A percentile compares a stretch with the other conserved stretches of the same genome.
phyloP scores from a whole-genome alignment of 768 basidiomycete species.

The Chalciporus chontae region DNA sequence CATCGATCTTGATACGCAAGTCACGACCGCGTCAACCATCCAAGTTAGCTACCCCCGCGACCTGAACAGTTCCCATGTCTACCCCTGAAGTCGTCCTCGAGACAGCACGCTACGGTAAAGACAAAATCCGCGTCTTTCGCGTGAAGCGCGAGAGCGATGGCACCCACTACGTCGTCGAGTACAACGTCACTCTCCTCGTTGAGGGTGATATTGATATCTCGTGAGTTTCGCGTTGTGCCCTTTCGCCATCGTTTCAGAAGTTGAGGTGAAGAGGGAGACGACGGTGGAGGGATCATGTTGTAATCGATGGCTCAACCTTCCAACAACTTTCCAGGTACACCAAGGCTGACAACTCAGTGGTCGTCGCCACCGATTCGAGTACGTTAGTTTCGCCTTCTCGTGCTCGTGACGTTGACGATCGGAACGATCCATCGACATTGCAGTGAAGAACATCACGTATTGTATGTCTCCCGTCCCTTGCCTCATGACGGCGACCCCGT shows the following conservation, averaged over 20 bases:
- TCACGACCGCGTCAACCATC: too few species aligned
- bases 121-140: slow-evolving; percentile 82
- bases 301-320: not conserved
- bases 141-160: slow-evolving; percentile 63
- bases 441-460: slow-evolving; percentile 70
- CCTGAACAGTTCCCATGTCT: slow-evolving; percentile 27
- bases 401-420: not conserved
- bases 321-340: slow-evolving; percentile 57
- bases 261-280: not conserved
- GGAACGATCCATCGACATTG: not conserved
- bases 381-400: slow-evolving; percentile 23
- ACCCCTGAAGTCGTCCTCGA: slow-evolving; percentile 30
- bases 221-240: slow-evolving; percentile 36
- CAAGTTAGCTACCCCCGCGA: not conserved
- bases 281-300: not conserved
- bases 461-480: slow-evolving; percentile 34
- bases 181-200: slow-evolving; percentile 73
- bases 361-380: slow-evolving; percentile 94
- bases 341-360: slow-evolving; percentile 79
- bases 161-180: slow-evolving; percentile 78
- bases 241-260: not conserved
- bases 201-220: slow-evolving; percentile 82
- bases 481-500: not conserved
- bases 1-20: too few species aligned
- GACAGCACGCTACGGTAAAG: slow-evolving; percentile 79